Evolutionary conservation across 192 early-diverging fungal species (phyloP), one percentile per base, ranked within the genome.

Genomic region (Gamsiella multidivaricata): DNA sequence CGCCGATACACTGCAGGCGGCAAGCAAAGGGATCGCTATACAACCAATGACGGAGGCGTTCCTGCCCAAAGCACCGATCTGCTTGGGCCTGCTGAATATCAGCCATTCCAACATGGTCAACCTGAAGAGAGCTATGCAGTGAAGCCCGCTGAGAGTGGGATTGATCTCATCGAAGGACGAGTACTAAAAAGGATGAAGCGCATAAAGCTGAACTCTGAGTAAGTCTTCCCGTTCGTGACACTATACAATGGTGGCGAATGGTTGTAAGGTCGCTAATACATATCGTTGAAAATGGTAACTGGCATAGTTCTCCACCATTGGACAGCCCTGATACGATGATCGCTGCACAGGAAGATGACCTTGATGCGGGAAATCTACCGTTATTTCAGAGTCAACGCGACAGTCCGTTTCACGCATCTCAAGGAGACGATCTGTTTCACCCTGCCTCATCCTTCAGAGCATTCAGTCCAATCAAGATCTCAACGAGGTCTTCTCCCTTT

Each of bases 131-230:
- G 23, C 31, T 54, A 57, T 12, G 17, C 51, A 41, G 43, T 62
- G 3, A 66, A 78, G n/a, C 15, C 15, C 20, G 36, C 25, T 31
- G 74, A 78, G 18, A 25, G 6, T 52, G 46, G 58, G 3, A 17
- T 39, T 3, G 73, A 66, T n/a, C 54, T 43, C 7, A 69, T 78
- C n/a, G 74, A 78, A 29, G 61, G 74, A 0, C 65, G 74, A 14
- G 74, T 78, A 23, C 33, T 78, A 2, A 68, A 59, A 39, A 61
- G 57, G 41, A 78, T 78, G 74, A 53, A 33, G 12, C 36, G 46
- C 8, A 78, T 78, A 15, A 78, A 78, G 46, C 36, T 78, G 18
- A 32, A 68, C 22, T 78, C 74, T 31, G 65, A 68, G 74, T 78
- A 69, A 36, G 73, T 52, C 9, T 34, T 26, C 18, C 22, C 25